phyloP scores from a whole-genome alignment of 2,329 filamentous ascomycete species.

The Epichloe baconii region DNA sequence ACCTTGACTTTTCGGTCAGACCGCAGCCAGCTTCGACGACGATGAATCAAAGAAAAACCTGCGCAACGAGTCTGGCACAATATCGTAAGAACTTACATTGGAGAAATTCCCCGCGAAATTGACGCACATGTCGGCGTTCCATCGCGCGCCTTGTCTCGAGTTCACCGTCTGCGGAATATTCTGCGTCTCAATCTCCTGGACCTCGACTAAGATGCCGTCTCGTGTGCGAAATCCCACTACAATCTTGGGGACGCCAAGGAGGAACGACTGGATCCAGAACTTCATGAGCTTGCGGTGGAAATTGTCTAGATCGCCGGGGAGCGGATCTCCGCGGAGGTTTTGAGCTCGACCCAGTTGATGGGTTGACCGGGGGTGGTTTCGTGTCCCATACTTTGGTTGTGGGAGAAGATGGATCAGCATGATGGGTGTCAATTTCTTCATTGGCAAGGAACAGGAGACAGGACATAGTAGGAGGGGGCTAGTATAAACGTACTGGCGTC shows the following conservation, averaged over 20 bases:
- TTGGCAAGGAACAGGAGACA: background rate
- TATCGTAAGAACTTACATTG: slow-evolving; percentile 44
- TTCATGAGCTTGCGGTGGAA: slow-evolving; percentile 88
- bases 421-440: background rate
- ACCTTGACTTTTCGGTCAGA: background rate
- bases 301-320: slow-evolving; percentile 54
- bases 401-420: background rate
- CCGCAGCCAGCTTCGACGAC: background rate
- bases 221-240: slow-evolving; percentile 75
- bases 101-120: slow-evolving; percentile 72
- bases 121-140: slow-evolving; percentile 90
- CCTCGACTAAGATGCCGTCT: slow-evolving; percentile 54
- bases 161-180: slow-evolving; percentile 66
- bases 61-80: no score
- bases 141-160: slow-evolving; percentile 49
- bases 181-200: slow-evolving; percentile 72
- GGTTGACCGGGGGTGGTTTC: slow-evolving; percentile 58
- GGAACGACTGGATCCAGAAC: slow-evolving; percentile 93
- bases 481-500: slow-evolving; percentile 51
- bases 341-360: slow-evolving; percentile 89
- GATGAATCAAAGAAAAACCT: background rate
- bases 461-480: background rate
- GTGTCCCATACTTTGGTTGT: slow-evolving; percentile 58
- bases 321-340: slow-evolving; percentile 66
- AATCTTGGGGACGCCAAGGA: slow-evolving; percentile 84